Conservation (phyloP, 2,329 filamentous ascomycete genomes). For the Colletotrichum sp. region DNA sequence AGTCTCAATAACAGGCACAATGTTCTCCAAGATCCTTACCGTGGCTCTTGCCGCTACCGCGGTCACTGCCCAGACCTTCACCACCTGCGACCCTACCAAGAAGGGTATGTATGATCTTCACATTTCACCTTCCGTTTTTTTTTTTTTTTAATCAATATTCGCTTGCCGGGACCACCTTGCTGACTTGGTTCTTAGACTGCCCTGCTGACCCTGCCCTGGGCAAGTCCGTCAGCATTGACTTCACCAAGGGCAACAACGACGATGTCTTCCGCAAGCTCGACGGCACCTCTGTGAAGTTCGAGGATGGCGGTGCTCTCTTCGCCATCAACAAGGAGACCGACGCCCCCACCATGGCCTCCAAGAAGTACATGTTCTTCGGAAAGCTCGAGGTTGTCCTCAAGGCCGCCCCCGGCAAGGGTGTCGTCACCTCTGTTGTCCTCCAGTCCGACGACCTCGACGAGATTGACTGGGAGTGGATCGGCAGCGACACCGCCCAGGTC, state of each 20-base stretch:
- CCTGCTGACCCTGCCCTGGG: constrained; percentile 79
- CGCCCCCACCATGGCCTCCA: constrained; percentile 74
- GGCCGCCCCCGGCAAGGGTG: constrained; percentile 79
- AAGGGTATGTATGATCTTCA: constrained; percentile 42
- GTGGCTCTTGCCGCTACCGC: constrained; percentile 54
- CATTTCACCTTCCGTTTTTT: neutral
- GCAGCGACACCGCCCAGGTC: constrained; percentile 73
- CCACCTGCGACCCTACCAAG: constrained; percentile 60
- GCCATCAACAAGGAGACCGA: constrained; percentile 72
- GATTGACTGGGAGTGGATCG: constrained; percentile 97
- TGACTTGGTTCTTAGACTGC: constrained; percentile 56
- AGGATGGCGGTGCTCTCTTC: constrained; percentile 55
- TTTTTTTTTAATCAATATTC: neutral
- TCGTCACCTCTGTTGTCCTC: constrained; percentile 89
- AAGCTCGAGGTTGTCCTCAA: constrained; percentile 81
- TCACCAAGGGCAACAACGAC: constrained; percentile 74
- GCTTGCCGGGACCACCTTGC: constrained; percentile 2
- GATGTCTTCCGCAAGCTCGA: constrained; percentile 52
- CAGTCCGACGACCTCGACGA: constrained; percentile 92
- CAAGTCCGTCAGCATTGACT: constrained; percentile 69
- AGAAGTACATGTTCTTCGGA: constrained; percentile 98
- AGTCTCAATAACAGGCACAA: neutral
- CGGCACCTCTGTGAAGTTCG: constrained; percentile 55
- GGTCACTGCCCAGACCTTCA: constrained; percentile 61
- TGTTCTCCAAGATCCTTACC: constrained; percentile 44